Evolutionary conservation across 176 grass and related monocot genomes (phyloP), one percentile per base, ranked within the genome.

Genomic region (Bonia amplexicaulis): DNA sequence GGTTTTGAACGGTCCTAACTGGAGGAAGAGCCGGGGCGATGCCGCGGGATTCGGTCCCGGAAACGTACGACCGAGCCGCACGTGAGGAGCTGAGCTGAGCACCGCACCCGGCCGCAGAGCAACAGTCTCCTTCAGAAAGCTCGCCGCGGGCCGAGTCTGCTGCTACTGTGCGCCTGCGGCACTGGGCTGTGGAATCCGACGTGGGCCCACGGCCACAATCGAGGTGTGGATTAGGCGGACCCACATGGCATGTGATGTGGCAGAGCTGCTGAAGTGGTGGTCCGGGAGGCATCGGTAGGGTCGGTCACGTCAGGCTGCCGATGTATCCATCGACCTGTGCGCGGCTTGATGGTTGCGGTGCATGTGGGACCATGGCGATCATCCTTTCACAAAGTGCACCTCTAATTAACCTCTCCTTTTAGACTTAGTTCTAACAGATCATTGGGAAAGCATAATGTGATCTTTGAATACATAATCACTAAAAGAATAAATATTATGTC

Each of bases 21-120:
- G 35, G 4, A 37, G 35, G 35, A 87, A 84, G 80, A 80, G 85
- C 80, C 89, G 80, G 40, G 48, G 51, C 80, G 85, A 23, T 74
- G 74, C 68, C 13, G 74, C 49, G 60, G 77, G 88, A 83, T 82
- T 82, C 58, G 84, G 84, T 74, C 84, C 84, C 76, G 44, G 22
- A 2, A 15, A 22, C 70, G n/a, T n/a, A 55, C 69, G 42, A 44
- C 80, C 61, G 37, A 55, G 42, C 31, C 78, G 83, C 84, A 82
- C 64, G 70, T 77, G 82, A 74, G 76, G 26, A 17, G 9, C 47
- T 52, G n/a, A 55, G 47, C 72, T 52, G n/a, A 55, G 47, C 72
- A 19, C 13, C 22, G 41, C 12, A 15, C n/a, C 51, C 51, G 6
- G 51, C 16, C 16, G 16, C 42, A 7, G 51, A 19, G 51, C 51